Conservation (phyloP, 2,329 filamentous ascomycete genomes). For the Sporothrix variecibatus region DNA sequence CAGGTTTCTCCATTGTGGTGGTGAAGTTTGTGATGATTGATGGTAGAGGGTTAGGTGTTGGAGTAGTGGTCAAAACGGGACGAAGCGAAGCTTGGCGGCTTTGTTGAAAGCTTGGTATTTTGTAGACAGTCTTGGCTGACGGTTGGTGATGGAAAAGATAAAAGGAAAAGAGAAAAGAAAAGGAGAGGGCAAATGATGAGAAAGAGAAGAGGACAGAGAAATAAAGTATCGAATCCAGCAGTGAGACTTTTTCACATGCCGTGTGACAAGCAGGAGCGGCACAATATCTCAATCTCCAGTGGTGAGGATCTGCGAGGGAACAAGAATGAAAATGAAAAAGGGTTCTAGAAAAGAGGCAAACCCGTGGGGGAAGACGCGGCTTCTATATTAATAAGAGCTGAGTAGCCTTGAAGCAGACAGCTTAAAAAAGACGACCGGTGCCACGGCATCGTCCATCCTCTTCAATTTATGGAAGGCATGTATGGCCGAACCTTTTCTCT, state of each 20-base stretch:
- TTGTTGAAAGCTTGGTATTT: background rate
- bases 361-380: background rate
- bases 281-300: background rate
- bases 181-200: background rate
- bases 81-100: background rate
- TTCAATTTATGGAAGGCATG: background rate
- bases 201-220: background rate
- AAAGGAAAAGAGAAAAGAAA: background rate
- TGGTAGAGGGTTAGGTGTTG: background rate
- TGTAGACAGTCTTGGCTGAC: background rate
- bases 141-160: background rate
- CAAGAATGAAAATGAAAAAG: background rate
- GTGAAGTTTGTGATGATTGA: background rate
- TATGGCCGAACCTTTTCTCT: background rate
- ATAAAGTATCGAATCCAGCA: background rate
- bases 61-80: background rate
- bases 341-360: background rate
- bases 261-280: background rate
- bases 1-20: slow-evolving; percentile 23
- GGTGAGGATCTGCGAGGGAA: background rate
- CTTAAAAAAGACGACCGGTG: background rate
- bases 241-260: background rate
- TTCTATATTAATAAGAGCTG: background rate
- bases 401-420: background rate
- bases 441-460: background rate